Base-by-base conservation (phyloP, 345 rosid genomes). In the Ceriops zippeliana region DNA sequence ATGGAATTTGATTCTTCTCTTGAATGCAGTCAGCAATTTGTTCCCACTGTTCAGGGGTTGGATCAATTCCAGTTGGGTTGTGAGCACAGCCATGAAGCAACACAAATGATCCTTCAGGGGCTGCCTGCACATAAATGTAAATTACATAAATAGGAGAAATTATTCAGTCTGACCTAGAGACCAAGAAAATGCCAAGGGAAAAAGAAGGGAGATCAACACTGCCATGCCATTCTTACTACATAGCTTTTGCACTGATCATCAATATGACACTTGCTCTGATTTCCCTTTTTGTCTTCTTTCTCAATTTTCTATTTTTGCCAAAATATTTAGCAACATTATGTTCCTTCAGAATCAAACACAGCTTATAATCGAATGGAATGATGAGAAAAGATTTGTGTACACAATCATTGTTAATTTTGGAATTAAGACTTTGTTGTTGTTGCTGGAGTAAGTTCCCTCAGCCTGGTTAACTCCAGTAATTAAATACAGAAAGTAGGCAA, bases 51-150 rank as follows among this genome's bases (percentile, higher is more conserved):
- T 87, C 93, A 63, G 84, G 93, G 34, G 96, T 95, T 76, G 93
- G 97, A 83, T 95, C 97, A 65, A 95, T 95, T 30, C 99, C 99
- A 7, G 97, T 95, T 72, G 99, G 97, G 83, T 95, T 95, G 86
- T 91, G 99, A 66, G 99, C 99, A 86, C 99, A 95, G 57, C 99
- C 99, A 71, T 95, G 99, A 61, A 95, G 99, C 86, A 91, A 75
- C 53, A 95, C 72, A 82, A 91, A 95, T 52, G 97, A 91, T 76
- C 95, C 97, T 73, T 88, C 96, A 30, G 97, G 93, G 24, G 99
- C 97, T 58, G 84, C 96, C 97, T 95, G 91, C 54, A 71, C 66
- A 35, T 2, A 37, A 58, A 51, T 35, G 59, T 61, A 24, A 56
- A 37, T 22, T 22, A 38, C 22, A 34, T 26, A 31, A 67, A 52